Base-by-base conservation (phyloP, 2,329 filamentous ascomycete genomes). In the Neofusicoccum laricinum region DNA sequence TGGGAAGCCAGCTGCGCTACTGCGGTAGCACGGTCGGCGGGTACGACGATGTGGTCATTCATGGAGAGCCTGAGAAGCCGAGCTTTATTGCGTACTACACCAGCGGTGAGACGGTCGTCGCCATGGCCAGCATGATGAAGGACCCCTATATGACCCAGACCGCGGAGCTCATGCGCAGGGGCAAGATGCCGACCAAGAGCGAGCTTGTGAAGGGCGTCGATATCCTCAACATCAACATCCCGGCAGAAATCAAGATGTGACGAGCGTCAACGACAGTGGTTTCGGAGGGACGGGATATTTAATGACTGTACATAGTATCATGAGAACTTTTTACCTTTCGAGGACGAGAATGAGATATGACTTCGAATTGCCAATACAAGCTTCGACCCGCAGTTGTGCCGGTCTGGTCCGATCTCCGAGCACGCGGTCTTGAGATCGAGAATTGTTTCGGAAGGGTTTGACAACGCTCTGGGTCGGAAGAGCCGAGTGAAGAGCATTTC, bases 41-140 rank as follows among this genome's bases (percentile, higher is more conserved):
- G 0, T 98, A 87, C 81, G 95, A 99, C 73, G 93, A 96, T 70
- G 73, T 97, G 4, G 84, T 98, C 0, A 70, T 99, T 11, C 85
- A 90, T 58, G 94, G 94, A 12, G 86, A 91, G 69, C 87, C 75
- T 4, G 79, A 81, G 64, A 81, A 93, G 73, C 86, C 86, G 66
- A 93, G 92, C 73, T 99, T 97, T 73, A 88, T 90, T 5, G 94
- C 92, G 0, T 99, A 91, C 78, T 99, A 97, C 75, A 89, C 88
- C 62, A 90, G 91, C 75, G 93, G 90, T 2, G 91, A 98, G 61
- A 90, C 87, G 0, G 88, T 97, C 1, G 91, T 97, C 12, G 95
- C 95, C 0, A 90, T 97, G 71, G 92, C 92, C 0, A 94, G 87
- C 65, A 97, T 97, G 92, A 89, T 90, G 68, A 88, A 87, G 79